A percentile compares a stretch with the other conserved stretches of the same genome.
These are phyloP conservation scores for Solanum microdontum DNA, from an alignment of 257 asterid species.

Conservation along the genomic window DNA sequence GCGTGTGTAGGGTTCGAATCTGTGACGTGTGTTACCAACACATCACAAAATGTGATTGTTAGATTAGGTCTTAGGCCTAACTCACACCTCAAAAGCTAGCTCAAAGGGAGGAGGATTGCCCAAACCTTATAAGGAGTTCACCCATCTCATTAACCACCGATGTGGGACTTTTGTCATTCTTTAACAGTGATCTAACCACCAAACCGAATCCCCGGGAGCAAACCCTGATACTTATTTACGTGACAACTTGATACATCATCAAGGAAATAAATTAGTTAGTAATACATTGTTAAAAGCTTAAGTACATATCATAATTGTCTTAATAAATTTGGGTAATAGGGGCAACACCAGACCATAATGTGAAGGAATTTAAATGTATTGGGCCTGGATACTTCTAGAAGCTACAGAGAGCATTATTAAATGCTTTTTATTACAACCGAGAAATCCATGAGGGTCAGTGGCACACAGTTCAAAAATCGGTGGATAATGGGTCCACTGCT, in stretches of 20 bases:
- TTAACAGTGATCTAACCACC: not conserved
- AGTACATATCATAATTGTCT: not conserved
- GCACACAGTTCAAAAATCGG: not conserved
- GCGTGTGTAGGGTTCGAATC: not conserved
- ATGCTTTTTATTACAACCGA: not conserved
- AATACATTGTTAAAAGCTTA: not conserved
- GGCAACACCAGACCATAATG: not conserved
- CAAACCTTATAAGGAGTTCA: too few relatives aligned
- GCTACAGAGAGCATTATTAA: not conserved
- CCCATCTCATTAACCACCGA: too few relatives aligned
- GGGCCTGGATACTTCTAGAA: not conserved
- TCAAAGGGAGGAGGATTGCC: too few relatives aligned
- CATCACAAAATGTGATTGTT: not conserved
- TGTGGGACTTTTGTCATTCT: too few relatives aligned
- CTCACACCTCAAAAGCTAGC: too few relatives aligned
- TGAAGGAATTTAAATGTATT: not conserved
- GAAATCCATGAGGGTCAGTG: not conserved
- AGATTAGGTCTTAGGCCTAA: too few relatives aligned
- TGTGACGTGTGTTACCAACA: not conserved
- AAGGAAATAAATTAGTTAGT: not conserved
- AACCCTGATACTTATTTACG: not conserved
- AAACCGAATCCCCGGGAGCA: not conserved
- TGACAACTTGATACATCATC: not conserved
- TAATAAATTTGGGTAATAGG: not conserved
- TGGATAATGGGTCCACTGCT: not conserved